phyloP scores from a whole-genome alignment of 805 yeast genomes.

The Candida nanaspora region DNA sequence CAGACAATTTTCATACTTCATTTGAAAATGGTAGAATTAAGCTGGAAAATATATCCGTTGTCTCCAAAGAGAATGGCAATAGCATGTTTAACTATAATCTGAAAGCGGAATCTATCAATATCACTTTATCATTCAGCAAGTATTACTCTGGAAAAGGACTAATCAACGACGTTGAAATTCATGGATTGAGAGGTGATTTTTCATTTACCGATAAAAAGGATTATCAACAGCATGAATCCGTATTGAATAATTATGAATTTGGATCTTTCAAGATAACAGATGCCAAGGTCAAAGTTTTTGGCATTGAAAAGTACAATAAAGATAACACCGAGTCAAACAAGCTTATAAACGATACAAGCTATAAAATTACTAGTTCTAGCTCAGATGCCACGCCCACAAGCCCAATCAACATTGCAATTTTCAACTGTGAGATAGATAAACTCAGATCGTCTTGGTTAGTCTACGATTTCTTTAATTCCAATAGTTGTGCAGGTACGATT shows the following conservation, averaged over 20 bases:
- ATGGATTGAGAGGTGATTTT: conserved; percentile 37
- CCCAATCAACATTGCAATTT: conserved; percentile 47
- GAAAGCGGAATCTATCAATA: conserved; percentile 33
- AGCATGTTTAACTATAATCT: conserved; percentile 23
- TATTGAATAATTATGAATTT: conserved; percentile 28
- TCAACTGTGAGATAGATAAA: conserved; percentile 58
- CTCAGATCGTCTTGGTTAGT: conserved; percentile 51
- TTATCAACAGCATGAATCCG: conserved; percentile 11
- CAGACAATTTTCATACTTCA: conserved; percentile 32
- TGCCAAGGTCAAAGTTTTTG: conserved; percentile 29
- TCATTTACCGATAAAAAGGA: conserved; percentile 7
- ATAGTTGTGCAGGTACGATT: conserved; percentile 64
- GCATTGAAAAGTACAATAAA: conserved; percentile 12
- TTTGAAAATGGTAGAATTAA: conserved; percentile 44
- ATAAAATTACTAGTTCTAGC: too few relatives aligned
- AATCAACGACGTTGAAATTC: conserved; percentile 39
- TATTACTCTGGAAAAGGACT: conserved; percentile 52
- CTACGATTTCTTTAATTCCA: conserved; percentile 63
- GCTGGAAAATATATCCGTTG: conserved; percentile 32
- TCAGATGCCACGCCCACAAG: too few relatives aligned
- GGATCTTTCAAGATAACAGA: conserved; percentile 42
- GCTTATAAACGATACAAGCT: not conserved
- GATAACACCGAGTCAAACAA: conserved; percentile 3
- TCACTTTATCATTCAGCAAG: conserved; percentile 42
- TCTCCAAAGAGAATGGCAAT: conserved; percentile 3